A percentile compares a stretch with the other conserved stretches of the same genome.
phyloP scores from a whole-genome alignment of 2,329 filamentous ascomycete genomes.

The Blastomyces silverae region DNA sequence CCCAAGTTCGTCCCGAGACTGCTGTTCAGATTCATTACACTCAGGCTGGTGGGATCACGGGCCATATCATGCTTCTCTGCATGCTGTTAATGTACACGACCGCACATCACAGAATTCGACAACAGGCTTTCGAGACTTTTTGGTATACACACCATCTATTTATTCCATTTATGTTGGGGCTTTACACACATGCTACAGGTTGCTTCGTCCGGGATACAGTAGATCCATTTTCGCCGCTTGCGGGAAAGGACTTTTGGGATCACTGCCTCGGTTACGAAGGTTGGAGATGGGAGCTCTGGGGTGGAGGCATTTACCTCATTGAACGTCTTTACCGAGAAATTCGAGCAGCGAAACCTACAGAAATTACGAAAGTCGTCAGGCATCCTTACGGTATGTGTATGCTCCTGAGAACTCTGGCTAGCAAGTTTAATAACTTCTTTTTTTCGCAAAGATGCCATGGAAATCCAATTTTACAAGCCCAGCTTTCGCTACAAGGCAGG shows the following conservation, averaged over 20 bases:
- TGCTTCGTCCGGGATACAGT: conserved; percentile 88
- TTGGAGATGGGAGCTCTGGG: conserved; percentile 93
- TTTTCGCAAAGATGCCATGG: conserved; percentile 64
- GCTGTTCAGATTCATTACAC: conserved; percentile 89
- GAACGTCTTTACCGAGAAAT: conserved; percentile 91
- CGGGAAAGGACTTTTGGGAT: conserved; percentile 71
- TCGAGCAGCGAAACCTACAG: conserved; percentile 70
- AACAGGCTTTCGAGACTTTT: conserved; percentile 96
- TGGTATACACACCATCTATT: conserved; percentile 99
- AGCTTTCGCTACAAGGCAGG: conserved; percentile 98
- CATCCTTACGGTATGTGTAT: conserved; percentile 74
- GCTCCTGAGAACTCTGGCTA: conserved; percentile 26
- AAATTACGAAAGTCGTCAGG: conserved; percentile 87
- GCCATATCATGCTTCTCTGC: conserved; percentile 96
- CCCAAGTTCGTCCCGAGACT: conserved; percentile 69
- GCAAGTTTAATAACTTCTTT: not conserved
- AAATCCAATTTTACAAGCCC: conserved; percentile 94
- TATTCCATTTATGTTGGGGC: conserved; percentile 82
- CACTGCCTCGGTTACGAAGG: conserved; percentile 94
- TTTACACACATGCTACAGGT: conserved; percentile 92
- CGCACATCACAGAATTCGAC: conserved; percentile 83
- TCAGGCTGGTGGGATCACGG: conserved; percentile 83
- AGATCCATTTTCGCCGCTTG: conserved; percentile 72
- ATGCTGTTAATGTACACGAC: conserved; percentile 99
- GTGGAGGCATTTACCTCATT: conserved; percentile 73